These are phyloP conservation scores for Candida tetrigidarum DNA, from an alignment of 1,139 yeast genomes.

Conservation along the genomic window DNA sequence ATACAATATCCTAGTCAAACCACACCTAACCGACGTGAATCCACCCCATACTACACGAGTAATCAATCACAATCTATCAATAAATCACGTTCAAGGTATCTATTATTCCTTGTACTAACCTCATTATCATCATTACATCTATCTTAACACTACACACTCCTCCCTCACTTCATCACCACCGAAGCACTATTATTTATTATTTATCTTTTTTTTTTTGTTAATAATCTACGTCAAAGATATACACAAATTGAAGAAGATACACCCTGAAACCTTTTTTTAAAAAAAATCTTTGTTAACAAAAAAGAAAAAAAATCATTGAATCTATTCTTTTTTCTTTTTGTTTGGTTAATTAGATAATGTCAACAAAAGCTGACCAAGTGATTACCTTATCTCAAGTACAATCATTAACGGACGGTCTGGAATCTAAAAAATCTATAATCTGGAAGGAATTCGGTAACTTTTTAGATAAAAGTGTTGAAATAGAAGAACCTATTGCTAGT, in stretches of 20 bases:
- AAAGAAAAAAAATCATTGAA: not conserved
- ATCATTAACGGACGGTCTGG: constrained; percentile 20
- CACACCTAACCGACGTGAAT: not conserved
- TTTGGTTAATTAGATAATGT: constrained; percentile 21
- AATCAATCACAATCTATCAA: not conserved
- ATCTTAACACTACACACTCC: not conserved
- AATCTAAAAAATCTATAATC: constrained; percentile 27
- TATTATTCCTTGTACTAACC: not conserved
- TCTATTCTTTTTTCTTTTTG: not conserved
- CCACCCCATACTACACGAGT: not conserved
- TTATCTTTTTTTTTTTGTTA: not conserved
- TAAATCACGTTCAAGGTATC: not conserved
- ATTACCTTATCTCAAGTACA: constrained; percentile 32
- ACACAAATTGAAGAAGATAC: too few relatives aligned
- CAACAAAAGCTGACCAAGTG: constrained; percentile 36
- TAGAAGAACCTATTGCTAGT: constrained; percentile 19
- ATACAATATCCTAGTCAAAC: too few relatives aligned
- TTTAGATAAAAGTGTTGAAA: constrained; percentile 51
- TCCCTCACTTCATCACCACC: not conserved
- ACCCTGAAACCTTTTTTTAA: too few relatives aligned
- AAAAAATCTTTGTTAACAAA: too few relatives aligned
- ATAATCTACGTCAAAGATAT: not conserved
- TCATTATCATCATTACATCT: not conserved
- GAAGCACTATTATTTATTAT: not conserved
- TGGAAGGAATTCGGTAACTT: constrained; percentile 71